Percentiles rank a stretch among this genome's conserved stretches.
phyloP scores from a whole-genome alignment of 2,329 filamentous ascomycete species.

The Cladorrhinum sp. region DNA sequence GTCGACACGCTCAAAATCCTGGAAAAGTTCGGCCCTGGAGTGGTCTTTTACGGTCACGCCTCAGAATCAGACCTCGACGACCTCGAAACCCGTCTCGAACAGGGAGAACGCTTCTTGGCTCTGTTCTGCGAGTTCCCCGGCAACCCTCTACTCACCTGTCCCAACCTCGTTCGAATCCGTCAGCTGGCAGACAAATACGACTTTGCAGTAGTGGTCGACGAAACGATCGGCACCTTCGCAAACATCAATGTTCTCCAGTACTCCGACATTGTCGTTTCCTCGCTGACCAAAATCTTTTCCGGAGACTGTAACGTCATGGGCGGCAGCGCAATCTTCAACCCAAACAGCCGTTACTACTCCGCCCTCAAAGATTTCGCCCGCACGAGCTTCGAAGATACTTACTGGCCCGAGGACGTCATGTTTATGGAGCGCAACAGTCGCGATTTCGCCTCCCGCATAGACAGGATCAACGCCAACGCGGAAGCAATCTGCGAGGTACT shows the following conservation, averaged over 20 bases:
- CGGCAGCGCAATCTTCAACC: constrained; percentile 66
- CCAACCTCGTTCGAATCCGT: constrained; percentile 79
- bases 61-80: constrained; percentile 77
- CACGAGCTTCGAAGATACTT: constrained; percentile 76
- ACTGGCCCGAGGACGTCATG: constrained; percentile 90
- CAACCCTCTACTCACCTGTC: constrained; percentile 83
- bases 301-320: constrained; percentile 99
- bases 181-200: constrained; percentile 75
- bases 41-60: constrained; percentile 80
- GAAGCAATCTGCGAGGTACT: constrained; percentile 72
- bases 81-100: constrained; percentile 66
- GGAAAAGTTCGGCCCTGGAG: constrained; percentile 89
- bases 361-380: constrained; percentile 64
- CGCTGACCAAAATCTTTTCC: constrained; percentile 94
- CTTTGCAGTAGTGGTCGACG: constrained; percentile 89
- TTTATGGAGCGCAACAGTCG: constrained; percentile 96
- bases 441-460: constrained; percentile 80
- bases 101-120: constrained; percentile 73
- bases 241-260: constrained; percentile 90
- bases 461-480: constrained; percentile 80
- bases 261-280: constrained; percentile 90
- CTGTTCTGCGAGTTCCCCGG: constrained; percentile 95
- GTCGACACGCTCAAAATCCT: constrained; percentile 94
- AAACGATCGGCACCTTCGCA: constrained; percentile 94
- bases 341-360: constrained; percentile 66